Evolutionary conservation across 2,329 filamentous ascomycete genomes (phyloP), one percentile per base, ranked within the genome.

Genomic region (Cadophora sp.): DNA sequence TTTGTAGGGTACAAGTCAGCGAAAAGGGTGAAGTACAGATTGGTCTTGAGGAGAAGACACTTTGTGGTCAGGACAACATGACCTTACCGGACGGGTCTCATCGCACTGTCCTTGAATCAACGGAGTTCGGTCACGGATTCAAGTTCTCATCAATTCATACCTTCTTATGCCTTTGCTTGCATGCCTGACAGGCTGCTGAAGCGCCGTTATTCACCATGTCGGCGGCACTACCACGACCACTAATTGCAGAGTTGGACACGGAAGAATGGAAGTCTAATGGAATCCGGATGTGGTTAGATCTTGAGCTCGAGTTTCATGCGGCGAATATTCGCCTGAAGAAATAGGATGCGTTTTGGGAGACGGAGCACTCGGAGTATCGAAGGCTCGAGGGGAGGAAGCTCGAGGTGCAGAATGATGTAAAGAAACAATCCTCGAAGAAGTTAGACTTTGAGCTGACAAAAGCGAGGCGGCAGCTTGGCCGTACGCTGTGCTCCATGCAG

Each of bases 101-200:
- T 61, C 58, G 26, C 58, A 61, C 58, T 61, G 27, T 61, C 37
- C 29, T 24, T 19, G 22, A 9, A 31, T 61, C 12, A 61, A 43
- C 37, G 58, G 37, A 5, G 22, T 61, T 61, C 14, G 22, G 58
- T 11, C 26, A 11, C 14, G 22, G 14, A 11, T 8, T 37, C 8
- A 40, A 16, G 37, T 19, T 8, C 5, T 1, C 14, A 48, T 46
- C 37, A 27, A 9, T 27, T 9, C 14, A 9, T 61, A 46, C 58
- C 58, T 61, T 61, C 37, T 61, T 61, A 24, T 61, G 58, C 24
- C 58, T 43, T 12, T 61, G 58, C 22, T 61, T 61, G 22, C 58
- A 61, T 26, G 58, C 58, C 34, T 61, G 58, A 31, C 58, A 61
- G 14, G 37, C 58, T 29, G 12, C 22, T 19, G 58, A 61, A 46